Evolutionary conservation across 2,329 filamentous ascomycete genomes (phyloP), one percentile per base, ranked within the genome.

Genomic region (Fusarium avenaceum): DNA sequence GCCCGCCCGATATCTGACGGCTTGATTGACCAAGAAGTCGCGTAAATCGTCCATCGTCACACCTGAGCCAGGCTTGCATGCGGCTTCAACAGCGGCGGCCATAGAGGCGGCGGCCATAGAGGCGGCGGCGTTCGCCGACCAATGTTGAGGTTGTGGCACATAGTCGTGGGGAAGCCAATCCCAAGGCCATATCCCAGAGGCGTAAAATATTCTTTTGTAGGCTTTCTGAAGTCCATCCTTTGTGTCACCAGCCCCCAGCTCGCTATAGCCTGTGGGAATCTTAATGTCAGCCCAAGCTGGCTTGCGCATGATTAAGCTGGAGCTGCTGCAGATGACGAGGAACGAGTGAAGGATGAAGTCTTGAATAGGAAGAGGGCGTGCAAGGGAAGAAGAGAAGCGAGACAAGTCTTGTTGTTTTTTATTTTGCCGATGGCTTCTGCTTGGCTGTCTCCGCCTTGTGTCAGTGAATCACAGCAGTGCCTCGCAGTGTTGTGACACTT

Each of bases 151-250:
- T 8, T 15, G 44, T 4, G 45, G 57, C 4, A 26, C 11, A n/a
- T 45, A 61, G 14, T 60, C 17, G 4, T 9, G 15, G 3, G 55
- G 57, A 7, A 61, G 26, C 57, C 32, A 60, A 19, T 61, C 55
- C 45, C 39, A 52, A 17, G 55, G 57, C 48, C 57, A 52, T 4
- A 9, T 22, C 2, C 50, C 32, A 10, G 33, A 32, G n/a, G 33
- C 50, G 14, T 39, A 6, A 3, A 32, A 7, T 15, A 28, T 45
- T 4, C 19, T 24, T n/a, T 10, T 22, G 9, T 33, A 22, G 15
- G 15, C 54, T 30, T n/a, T 38, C 14, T 39, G 39, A 14, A 54
- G 20, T 2, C 9, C 17, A 15, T 10, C 19, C 5, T 26, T 26
- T 8, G 19, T 5, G 6, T 26, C 10, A 6, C 11, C 22, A 15